These are phyloP conservation scores for Hortiboletus campestris DNA, from an alignment of 768 basidiomycete genomes.

Conservation along the genomic window DNA sequence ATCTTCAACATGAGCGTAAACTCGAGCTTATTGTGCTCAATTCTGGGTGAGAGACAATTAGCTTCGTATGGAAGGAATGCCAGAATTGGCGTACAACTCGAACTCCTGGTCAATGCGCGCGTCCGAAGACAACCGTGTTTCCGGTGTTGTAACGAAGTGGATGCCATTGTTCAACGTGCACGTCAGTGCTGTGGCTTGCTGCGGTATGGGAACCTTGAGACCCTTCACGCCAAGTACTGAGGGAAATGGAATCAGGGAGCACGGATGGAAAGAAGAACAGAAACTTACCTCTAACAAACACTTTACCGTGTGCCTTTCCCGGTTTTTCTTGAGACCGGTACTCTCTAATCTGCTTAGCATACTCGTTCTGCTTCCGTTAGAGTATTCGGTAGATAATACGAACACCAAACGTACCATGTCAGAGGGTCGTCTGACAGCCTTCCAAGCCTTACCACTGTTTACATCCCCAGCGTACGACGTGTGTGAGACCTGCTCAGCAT, in stretches of 20 bases:
- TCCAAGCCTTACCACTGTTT: conserved; percentile 81
- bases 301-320: conserved; percentile 85
- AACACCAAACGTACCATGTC: conserved; percentile 71
- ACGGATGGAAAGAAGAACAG: neutral
- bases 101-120: conserved; percentile 84
- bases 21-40: conserved; percentile 92
- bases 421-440: conserved; percentile 81
- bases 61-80: neutral
- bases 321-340: conserved; percentile 72
- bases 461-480: conserved; percentile 76
- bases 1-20: conserved; percentile 90
- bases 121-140: conserved; percentile 56
- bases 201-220: conserved; percentile 75
- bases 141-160: conserved; percentile 90
- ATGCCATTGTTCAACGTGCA: conserved; percentile 96
- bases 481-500: conserved; percentile 69
- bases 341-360: conserved; percentile 85
- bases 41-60: conserved; percentile 42
- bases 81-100: conserved; percentile 62
- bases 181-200: conserved; percentile 68
- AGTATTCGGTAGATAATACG: neutral
- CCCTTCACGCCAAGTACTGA: conserved; percentile 75
- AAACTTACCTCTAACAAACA: conserved; percentile 84
- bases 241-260: neutral
- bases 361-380: conserved; percentile 71